A percentile compares a stretch with the other conserved stretches of the same genome.
Evolutionary conservation across 192 early-diverging fungal species (phyloP).

Genomic region (Powellomyces hirtus): DNA sequence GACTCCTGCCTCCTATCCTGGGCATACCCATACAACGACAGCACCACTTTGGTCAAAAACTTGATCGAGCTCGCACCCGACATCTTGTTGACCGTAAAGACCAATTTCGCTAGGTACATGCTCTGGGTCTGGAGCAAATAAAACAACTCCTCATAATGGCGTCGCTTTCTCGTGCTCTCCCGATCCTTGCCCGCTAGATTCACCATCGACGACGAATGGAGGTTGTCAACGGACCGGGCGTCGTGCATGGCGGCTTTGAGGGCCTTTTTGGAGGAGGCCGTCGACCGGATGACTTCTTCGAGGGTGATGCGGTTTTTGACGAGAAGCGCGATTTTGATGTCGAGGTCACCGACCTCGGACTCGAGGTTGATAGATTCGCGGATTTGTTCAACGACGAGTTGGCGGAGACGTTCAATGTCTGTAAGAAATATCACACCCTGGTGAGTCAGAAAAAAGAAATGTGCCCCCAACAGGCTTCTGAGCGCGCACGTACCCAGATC

Average conservation of each 20-base stretch:
- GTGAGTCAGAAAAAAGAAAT: neutral
- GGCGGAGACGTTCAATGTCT: conserved; percentile 79
- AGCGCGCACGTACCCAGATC: conserved; percentile 67
- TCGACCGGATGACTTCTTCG: conserved; percentile 85
- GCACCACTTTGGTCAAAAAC: conserved; percentile 84
- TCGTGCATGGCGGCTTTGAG: conserved; percentile 23
- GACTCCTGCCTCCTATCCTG: conserved; percentile 97
- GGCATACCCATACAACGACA: conserved; percentile 95
- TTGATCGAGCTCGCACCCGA: conserved; percentile 66
- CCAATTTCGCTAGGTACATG: conserved; percentile 78
- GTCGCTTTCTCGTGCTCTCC: conserved; percentile 71
- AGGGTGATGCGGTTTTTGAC: conserved; percentile 93
- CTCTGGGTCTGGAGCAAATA: conserved; percentile 98
- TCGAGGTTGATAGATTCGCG: conserved; percentile 83
- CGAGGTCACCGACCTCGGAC: conserved; percentile 78
- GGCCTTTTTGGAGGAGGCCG: conserved; percentile 47
- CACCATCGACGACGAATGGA: conserved; percentile 45
- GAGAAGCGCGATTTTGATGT: conserved; percentile 94
- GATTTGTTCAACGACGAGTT: conserved; percentile 83
- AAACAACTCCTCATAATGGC: conserved; percentile 90
- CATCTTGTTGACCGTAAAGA: conserved; percentile 86
- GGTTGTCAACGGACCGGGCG: conserved; percentile 20
- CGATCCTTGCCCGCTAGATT: conserved; percentile 83
- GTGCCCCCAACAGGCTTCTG: neutral
- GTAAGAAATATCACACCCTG: too few relatives aligned